A percentile compares a stretch with the other conserved stretches of the same genome.
Evolutionary conservation across 2,329 filamentous ascomycete genomes (phyloP).

Genomic region (Drechslerella stenobrocha): DNA sequence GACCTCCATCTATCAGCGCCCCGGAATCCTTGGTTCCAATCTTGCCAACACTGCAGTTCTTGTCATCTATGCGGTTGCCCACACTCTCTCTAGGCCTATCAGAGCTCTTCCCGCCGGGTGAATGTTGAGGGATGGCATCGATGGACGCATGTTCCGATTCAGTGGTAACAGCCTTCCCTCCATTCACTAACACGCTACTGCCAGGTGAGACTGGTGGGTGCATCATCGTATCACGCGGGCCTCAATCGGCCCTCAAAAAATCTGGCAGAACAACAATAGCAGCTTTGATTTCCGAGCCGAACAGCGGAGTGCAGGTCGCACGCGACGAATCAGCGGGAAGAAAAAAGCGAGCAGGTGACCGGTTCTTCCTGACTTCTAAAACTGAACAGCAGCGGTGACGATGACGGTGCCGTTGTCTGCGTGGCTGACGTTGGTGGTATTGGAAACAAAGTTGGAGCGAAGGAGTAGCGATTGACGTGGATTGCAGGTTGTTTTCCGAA

Average conservation of each 20-base stretch:
- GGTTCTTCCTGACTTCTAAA: slow-evolving; percentile 40
- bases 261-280: slow-evolving; percentile 24
- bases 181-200: slow-evolving; percentile 47
- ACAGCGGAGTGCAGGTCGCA: neutral
- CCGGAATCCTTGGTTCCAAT: slow-evolving; percentile 30
- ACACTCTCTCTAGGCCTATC: slow-evolving; percentile 40
- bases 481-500: slow-evolving; percentile 45
- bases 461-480: slow-evolving; percentile 48
- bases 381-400: slow-evolving; percentile 28
- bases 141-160: slow-evolving; percentile 35
- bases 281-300: slow-evolving; percentile 12
- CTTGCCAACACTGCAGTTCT: slow-evolving; percentile 38
- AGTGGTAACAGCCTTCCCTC: slow-evolving; percentile 34
- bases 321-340: slow-evolving; percentile 33
- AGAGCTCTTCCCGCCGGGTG: slow-evolving; percentile 21
- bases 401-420: slow-evolving; percentile 38
- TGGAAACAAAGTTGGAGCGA: slow-evolving; percentile 23
- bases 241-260: slow-evolving; percentile 37
- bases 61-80: slow-evolving; percentile 43
- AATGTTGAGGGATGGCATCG: slow-evolving; percentile 29
- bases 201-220: slow-evolving; percentile 47
- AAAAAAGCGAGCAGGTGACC: slow-evolving; percentile 40
- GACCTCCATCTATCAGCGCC: slow-evolving; percentile 22
- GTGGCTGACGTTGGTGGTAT: slow-evolving; percentile 19
- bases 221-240: slow-evolving; percentile 48